Evolutionary conservation across 2,329 filamentous ascomycete species (phyloP), one percentile per base, ranked within the genome.

Genomic region (Cordyceps cateniannulata): DNA sequence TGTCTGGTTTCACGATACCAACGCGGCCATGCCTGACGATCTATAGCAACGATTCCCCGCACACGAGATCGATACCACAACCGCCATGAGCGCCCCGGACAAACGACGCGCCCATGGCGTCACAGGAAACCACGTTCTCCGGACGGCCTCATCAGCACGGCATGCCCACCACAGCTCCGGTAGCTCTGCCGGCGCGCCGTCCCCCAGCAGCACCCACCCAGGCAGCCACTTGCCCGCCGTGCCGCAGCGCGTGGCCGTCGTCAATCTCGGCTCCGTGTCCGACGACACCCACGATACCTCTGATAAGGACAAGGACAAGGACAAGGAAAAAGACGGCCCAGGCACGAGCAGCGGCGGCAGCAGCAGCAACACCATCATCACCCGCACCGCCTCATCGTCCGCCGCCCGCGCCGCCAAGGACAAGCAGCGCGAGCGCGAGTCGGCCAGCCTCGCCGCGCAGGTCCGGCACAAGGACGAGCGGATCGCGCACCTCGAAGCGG

Each of bases 401-500:
- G 32, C 32, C 32, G 32, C 60, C 14, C 48, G 40, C 16, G 42
- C 20, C 1, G 48, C 8, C 48, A 57, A 52, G 44, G 49, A 60
- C 24, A 63, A 62, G 59, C 57, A 61, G 22, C 58, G 69, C 69
- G 63, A 66, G 63, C 67, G 63, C 40, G 66, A 68, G 16, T 64
- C 66, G 1, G 68, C 69, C 10, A 62, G 61, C 44, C 65, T 69
- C 20, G 67, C 71, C 2, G 66, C 69, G 24, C 67, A 74, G 22
- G 67, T 77, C 22, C 71, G 73, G 58, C 78, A 81, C 38, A 80
- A 79, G 66, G 81, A 85, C 67, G 72, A 77, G 60, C 77, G 76
- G 64, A 85, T 86, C 63, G 73, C 77, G 8, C 70, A 75, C 48
- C 77, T 86, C 48, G 77, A 84, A 69, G 75, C 73, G 52, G 82